Conservation (phyloP, 495 filamentous ascomycete genomes). For the Pyrenopolyporus hunteri region DNA sequence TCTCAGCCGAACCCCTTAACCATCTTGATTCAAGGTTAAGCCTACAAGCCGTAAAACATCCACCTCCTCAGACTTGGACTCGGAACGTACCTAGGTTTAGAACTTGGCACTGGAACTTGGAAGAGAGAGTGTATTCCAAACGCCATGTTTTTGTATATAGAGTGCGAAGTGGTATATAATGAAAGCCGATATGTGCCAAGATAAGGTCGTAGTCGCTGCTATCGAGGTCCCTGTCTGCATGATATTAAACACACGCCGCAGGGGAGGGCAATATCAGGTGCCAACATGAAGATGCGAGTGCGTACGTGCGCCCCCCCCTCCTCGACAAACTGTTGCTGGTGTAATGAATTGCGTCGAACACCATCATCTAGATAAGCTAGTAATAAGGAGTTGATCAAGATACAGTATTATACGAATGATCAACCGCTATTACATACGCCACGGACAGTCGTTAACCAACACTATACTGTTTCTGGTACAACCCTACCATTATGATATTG, state of each 20-base stretch:
- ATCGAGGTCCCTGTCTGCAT: not conserved
- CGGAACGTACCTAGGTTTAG: too few species aligned
- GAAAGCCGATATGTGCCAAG: not conserved
- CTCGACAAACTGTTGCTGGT: conserved; percentile 8
- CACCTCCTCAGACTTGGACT: too few species aligned
- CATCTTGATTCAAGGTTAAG: conserved; percentile 9
- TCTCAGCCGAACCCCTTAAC: conserved; percentile 3
- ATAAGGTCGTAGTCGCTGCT: conserved; percentile 2
- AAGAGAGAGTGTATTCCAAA: conserved; percentile 1
- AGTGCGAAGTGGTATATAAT: too few species aligned
- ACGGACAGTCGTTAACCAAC: conserved; percentile 28
- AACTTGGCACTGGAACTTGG: not conserved
- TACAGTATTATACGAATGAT: conserved; percentile 2
- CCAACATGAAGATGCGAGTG: conserved; percentile 32
- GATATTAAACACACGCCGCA: conserved; percentile 9
- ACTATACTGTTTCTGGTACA: conserved; percentile 19
- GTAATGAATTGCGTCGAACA: conserved; percentile 12
- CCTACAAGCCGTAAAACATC: not conserved
- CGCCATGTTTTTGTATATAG: too few species aligned
- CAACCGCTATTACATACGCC: conserved; percentile 19
- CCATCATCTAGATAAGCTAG: conserved; percentile 9
- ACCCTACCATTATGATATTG: conserved; percentile 34
- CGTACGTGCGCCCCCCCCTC: conserved; percentile 34
- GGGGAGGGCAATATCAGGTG: conserved; percentile 33
- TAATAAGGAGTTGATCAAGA: conserved; percentile 9